Base-by-base conservation (phyloP, 345 rosid species). In the Nasturtium officinale region DNA sequence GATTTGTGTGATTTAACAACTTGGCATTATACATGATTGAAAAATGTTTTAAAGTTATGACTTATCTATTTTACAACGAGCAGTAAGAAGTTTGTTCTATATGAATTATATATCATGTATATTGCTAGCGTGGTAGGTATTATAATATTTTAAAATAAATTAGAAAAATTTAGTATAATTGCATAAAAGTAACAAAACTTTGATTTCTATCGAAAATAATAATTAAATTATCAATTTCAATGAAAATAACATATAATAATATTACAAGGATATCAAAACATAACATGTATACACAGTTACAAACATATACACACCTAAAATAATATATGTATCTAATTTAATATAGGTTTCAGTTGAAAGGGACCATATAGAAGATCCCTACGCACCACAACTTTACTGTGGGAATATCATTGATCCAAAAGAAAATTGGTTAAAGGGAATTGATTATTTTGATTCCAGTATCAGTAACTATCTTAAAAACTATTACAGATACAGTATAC, bases 381-480 rank as follows among this genome's bases (percentile, higher is more conserved):
- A 61, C 70, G 57, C 55, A 69, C 79, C 65, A 69, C 79, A 76
- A 63, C 75, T 76, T 63, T 56, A 46, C 75, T 76, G 75, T 69
- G 15, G 52, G 51, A 62, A 63, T n/a, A n/a, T n/a, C n/a, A n/a
- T 69, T 76, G 57, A 26, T 26, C 3, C 0, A 23, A 23, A 23
- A 23, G 2, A 23, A 23, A 23, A 0, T 26, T 26, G 2, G 28
- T 26, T 26, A 26, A 26, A 26, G 28, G 28, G 28, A 26, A 26
- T 69, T 76, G 57, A 62, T 62, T 35, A 53, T 61, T 38, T 43
- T 69, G 20, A 30, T 33, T 54, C 51, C 28, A 61, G 37, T 45
- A 69, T 52, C n/a, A 50, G 26, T 51, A 32, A 71, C 18, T 29
- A 16, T 48, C 38, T 47, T 40, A 45, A 15, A 43, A 21, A 23